Evolutionary conservation across 2,329 filamentous ascomycete species (phyloP).

Genomic region (Stagonosporopsis vannaccii): DNA sequence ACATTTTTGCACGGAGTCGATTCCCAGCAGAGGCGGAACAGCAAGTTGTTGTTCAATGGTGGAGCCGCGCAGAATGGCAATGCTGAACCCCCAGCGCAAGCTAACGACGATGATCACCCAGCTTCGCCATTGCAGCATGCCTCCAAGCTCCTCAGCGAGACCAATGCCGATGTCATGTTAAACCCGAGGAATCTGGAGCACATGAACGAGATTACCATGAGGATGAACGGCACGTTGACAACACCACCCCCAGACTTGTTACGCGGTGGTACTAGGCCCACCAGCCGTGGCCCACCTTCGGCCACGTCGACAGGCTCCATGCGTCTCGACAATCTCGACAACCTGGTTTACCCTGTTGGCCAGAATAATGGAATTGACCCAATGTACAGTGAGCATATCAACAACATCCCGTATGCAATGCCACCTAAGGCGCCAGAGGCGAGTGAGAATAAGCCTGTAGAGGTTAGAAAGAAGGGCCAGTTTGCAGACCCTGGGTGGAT

Average conservation of each 20-base stretch:
- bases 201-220: slow-evolving; percentile 65
- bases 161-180: slow-evolving; percentile 70
- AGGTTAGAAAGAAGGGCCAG: slow-evolving; percentile 67
- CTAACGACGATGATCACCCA: slow-evolving; percentile 66
- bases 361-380: slow-evolving; percentile 92
- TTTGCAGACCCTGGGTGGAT: slow-evolving; percentile 70
- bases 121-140: slow-evolving; percentile 74
- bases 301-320: slow-evolving; percentile 60
- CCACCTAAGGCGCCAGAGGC: slow-evolving; percentile 68
- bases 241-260: slow-evolving; percentile 64
- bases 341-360: slow-evolving; percentile 88
- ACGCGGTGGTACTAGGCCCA: slow-evolving; percentile 56
- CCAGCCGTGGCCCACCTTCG: slow-evolving; percentile 55
- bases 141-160: slow-evolving; percentile 69
- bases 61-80: slow-evolving; percentile 53
- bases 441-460: slow-evolving; percentile 56
- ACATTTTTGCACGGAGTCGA: slow-evolving; percentile 71
- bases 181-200: slow-evolving; percentile 71
- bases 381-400: slow-evolving; percentile 91
- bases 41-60: slow-evolving; percentile 54
- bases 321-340: slow-evolving; percentile 67
- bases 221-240: slow-evolving; percentile 62
- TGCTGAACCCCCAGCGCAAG: slow-evolving; percentile 52
- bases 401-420: slow-evolving; percentile 88
- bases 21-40: slow-evolving; percentile 69